phyloP scores from a whole-genome alignment of 1,139 yeast genomes.

The Debaryomyces udenii region DNA sequence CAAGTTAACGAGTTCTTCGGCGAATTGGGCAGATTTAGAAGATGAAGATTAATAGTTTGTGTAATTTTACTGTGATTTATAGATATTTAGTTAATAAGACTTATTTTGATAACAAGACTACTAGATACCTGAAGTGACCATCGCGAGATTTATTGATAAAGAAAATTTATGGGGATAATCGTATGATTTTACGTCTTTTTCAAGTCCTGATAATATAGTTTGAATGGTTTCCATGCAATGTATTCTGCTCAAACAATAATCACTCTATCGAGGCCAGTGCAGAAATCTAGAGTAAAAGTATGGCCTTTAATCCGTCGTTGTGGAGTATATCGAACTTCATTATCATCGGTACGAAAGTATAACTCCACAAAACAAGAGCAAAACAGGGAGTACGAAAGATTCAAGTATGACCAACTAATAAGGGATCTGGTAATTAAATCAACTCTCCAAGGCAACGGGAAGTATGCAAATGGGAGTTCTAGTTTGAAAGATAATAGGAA shows the following conservation, averaged over 20 bases:
- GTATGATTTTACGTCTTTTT: no score
- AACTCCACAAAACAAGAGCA: conserved; percentile 7
- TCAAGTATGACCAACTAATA: conserved; percentile 18
- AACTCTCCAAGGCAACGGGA: conserved; percentile 15
- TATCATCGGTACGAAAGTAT: conserved; percentile 1
- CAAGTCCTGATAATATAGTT: no score
- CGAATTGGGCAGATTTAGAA: conserved; percentile 39
- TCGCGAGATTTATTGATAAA: background rate
- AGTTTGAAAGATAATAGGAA: conserved; percentile 12
- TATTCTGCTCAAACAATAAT: background rate
- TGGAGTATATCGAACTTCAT: conserved; percentile 1
- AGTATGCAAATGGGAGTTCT: conserved; percentile 10
- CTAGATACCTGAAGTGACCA: background rate
- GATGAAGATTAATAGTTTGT: conserved; percentile 10
- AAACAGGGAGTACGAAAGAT: conserved; percentile 15
- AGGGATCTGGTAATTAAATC: conserved; percentile 17
- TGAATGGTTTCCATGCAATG: background rate
- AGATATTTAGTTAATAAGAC: conserved; percentile 5
- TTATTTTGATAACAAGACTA: background rate
- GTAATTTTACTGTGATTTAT: conserved; percentile 7
- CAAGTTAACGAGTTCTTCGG: conserved; percentile 31
- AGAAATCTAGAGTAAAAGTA: background rate
- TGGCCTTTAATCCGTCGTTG: background rate
- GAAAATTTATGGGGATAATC: background rate
- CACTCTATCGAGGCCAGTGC: no score